Evolutionary conservation across 345 rosid genomes (phyloP).

Genomic region (Syzygium aqueum): DNA sequence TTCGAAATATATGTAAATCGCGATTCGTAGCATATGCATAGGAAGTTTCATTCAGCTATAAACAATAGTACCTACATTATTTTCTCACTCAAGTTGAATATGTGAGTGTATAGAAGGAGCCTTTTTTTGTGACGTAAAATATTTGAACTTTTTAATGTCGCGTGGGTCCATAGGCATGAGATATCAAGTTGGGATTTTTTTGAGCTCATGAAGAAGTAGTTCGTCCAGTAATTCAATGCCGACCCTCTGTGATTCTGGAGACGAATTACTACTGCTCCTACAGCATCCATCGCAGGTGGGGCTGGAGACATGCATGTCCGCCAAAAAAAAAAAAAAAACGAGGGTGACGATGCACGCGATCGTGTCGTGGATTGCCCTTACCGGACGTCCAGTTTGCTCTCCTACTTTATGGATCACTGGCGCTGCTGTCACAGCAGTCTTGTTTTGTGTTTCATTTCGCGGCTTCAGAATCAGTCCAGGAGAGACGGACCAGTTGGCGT

Average conservation of each 20-base stretch:
- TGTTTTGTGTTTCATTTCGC: too few species aligned
- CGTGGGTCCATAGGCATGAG: not conserved
- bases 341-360: not conserved
- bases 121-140: not conserved
- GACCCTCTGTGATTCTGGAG: too few species aligned
- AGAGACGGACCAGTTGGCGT: too few species aligned
- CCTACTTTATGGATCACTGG: not conserved
- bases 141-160: not conserved
- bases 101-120: too few species aligned
- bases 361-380: not conserved
- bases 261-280: too few species aligned
- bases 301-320: not conserved
- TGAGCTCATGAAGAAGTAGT: not conserved
- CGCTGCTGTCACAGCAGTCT: too few species aligned
- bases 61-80: not conserved
- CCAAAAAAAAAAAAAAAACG: not conserved
- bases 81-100: not conserved
- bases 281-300: not conserved
- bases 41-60: not conserved
- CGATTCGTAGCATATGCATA: not conserved
- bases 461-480: too few species aligned
- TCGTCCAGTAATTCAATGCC: not conserved
- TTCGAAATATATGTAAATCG: not conserved
- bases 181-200: not conserved
- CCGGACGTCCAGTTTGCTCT: not conserved